Evolutionary conservation across 768 basidiomycete species (phyloP).

Genomic region (Tulasnella sp.): DNA sequence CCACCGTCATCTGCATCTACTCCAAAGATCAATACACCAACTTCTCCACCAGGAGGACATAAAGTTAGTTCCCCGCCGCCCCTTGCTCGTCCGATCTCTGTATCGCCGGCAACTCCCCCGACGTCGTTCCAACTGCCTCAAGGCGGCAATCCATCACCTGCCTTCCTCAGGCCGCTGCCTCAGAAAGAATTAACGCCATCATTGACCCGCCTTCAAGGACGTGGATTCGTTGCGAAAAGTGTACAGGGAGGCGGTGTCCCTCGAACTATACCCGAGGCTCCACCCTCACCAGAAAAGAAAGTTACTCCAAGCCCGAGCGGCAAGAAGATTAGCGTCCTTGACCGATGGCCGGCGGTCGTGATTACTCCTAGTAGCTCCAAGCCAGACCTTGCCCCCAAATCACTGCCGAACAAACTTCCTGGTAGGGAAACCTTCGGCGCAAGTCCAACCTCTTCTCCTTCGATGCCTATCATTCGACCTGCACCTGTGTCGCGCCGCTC

Average conservation of each 20-base stretch:
- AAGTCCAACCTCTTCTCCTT: background rate
- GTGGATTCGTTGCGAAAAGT: constrained; percentile 77
- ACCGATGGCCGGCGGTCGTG: constrained; percentile 44
- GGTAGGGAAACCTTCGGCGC: background rate
- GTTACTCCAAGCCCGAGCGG: constrained; percentile 14
- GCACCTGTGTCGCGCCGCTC: background rate
- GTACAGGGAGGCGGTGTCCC: constrained; percentile 48
- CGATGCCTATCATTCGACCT: background rate
- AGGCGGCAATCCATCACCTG: constrained; percentile 42
- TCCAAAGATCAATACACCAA: background rate
- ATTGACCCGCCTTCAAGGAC: constrained; percentile 68
- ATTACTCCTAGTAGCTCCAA: constrained; percentile 19
- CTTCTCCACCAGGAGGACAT: background rate
- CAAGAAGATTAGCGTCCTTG: constrained; percentile 43
- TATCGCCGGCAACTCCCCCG: constrained; percentile 29
- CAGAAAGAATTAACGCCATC: constrained; percentile 70
- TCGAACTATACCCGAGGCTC: background rate
- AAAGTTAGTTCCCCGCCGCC: constrained; percentile 20
- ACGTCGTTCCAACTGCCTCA: constrained; percentile 27
- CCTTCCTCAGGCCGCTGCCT: constrained; percentile 42
- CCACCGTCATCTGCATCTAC: background rate
- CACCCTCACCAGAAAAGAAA: background rate
- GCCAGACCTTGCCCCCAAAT: constrained; percentile 27
- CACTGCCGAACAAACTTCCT: constrained; percentile 14
- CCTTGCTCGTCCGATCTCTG: constrained; percentile 44